phyloP scores from a whole-genome alignment of 495 filamentous ascomycete genomes.

The Penicillium salamii region DNA sequence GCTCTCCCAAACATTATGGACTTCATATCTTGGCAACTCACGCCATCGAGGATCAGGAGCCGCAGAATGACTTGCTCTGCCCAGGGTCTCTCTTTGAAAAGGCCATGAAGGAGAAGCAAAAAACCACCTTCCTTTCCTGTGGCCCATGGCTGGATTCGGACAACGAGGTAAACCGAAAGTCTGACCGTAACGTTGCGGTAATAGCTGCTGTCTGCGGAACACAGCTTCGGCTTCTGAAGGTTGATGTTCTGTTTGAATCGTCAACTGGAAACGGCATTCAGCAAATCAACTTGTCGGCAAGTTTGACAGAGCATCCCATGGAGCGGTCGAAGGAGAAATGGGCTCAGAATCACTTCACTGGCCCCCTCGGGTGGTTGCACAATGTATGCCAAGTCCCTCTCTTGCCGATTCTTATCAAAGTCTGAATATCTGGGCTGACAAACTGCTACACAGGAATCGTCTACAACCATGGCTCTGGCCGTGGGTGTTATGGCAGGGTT shows the following conservation, averaged over 20 bases:
- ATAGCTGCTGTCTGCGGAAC: slow-evolving; percentile 30
- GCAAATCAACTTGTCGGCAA: background rate
- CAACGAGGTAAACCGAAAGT: background rate
- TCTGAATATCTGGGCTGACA: background rate
- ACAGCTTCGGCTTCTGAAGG: slow-evolving; percentile 29
- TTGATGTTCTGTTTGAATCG: slow-evolving; percentile 15
- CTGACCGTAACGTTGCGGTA: slow-evolving; percentile 17
- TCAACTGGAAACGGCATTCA: background rate
- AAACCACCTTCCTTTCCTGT: slow-evolving; percentile 26
- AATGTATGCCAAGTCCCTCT: slow-evolving; percentile 22
- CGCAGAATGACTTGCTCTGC: slow-evolving; percentile 13
- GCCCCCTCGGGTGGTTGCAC: slow-evolving; percentile 36
- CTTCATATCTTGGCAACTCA: slow-evolving; percentile 25
- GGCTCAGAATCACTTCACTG: slow-evolving; percentile 22
- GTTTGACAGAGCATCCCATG: slow-evolving; percentile 19
- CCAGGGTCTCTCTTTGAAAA: slow-evolving; percentile 29
- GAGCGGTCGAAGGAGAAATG: background rate
- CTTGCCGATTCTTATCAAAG: background rate
- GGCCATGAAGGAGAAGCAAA: slow-evolving; percentile 21
- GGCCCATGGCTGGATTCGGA: slow-evolving; percentile 36
- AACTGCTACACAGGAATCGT: slow-evolving; percentile 20
- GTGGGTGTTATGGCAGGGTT: slow-evolving; percentile 23
- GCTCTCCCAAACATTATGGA: slow-evolving; percentile 9
- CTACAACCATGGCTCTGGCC: slow-evolving; percentile 16
- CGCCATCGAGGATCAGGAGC: slow-evolving; percentile 10